Conservation (phyloP, 257 asterid species). For the Primulina tabacum region DNA sequence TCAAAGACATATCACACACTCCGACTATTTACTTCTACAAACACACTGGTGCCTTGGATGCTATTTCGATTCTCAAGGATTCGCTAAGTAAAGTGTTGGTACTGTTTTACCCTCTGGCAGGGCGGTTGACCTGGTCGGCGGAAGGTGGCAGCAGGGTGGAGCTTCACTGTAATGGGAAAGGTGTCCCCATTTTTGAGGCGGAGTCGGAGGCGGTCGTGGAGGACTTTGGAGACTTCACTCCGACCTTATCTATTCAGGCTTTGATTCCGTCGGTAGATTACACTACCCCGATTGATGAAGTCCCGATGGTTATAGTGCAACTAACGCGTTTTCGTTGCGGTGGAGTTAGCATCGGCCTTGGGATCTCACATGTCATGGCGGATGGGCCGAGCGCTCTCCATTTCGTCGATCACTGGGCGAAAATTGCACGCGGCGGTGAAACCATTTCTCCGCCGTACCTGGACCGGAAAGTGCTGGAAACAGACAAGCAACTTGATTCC, state of each 20-base stretch:
- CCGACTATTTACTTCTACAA: constrained; percentile 56
- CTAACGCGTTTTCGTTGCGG: constrained; percentile 50
- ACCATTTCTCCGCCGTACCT: constrained; percentile 30
- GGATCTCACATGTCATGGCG: constrained; percentile 48
- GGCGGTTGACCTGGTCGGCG: constrained; percentile 44
- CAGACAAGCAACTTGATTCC: background rate
- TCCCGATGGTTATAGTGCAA: constrained; percentile 46
- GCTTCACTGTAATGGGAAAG: constrained; percentile 51
- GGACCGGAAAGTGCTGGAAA: constrained; percentile 33
- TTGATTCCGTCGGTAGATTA: constrained; percentile 51
- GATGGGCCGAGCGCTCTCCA: constrained; percentile 54
- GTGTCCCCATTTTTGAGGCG: constrained; percentile 49
- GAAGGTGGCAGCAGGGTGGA: constrained; percentile 55
- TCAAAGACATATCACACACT: constrained; percentile 48
- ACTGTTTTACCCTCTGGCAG: constrained; percentile 55
- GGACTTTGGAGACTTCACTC: constrained; percentile 54
- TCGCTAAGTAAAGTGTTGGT: constrained; percentile 48
- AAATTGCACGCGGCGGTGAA: constrained; percentile 32
- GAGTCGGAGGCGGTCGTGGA: constrained; percentile 40
- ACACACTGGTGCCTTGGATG: constrained; percentile 21
- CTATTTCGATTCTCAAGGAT: constrained; percentile 20
- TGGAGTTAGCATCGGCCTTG: constrained; percentile 47
- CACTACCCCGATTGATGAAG: constrained; percentile 42
- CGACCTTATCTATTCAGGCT: constrained; percentile 36
- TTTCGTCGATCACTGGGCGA: constrained; percentile 46